Base-by-base conservation (phyloP, 352 stramenopile species). In the Phytophthora tubulina region DNA sequence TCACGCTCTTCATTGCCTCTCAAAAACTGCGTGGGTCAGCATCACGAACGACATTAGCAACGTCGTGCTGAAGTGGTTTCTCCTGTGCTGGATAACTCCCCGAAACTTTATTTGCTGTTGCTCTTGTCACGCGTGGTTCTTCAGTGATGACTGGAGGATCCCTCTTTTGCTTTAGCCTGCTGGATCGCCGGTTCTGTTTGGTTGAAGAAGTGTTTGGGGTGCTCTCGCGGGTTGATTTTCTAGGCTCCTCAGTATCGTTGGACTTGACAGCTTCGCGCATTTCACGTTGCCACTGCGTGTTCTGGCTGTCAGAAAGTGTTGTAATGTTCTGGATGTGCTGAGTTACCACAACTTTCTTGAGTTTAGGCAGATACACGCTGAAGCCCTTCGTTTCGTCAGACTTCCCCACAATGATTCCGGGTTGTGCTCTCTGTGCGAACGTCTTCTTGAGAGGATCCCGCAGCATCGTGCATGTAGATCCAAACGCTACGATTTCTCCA, bases 11-110 rank as follows among this genome's bases (percentile, higher is more conserved):
- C 55, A 67, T 72, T 2, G 54, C 56, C n/a, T 72, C 30, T 2
- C 13, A 5, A 38, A 67, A 67, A 58, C 67, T 67, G 6, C 57
- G 56, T 3, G 63, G 63, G n/a, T 72, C 53, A 11, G 13, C 7
- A 7, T 49, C 30, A 8, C 41, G 15, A 33, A 72, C 31, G 21
- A 11, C n/a, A 39, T 57, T 65, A 2, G 53, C 38, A 30, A 49
- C 49, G 10, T 48, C 27, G 8, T 3, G 6, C 30, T 49, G 21
- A 27, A 27, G 21, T 27, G 21, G 21, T 27, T 27, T 4, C 35
- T 41, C 35, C 35, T 41, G 35, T 27, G 21, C 21, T 27, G 21
- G 21, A 27, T 27, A 27, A 27, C 21, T 27, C 21, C 21, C 21
- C 21, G 21, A 27, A 27, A 27, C 21, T 27, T 27, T 27, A 27